Conservation (phyloP, 495 filamentous ascomycete species). For the Aspergillus sparsus region DNA sequence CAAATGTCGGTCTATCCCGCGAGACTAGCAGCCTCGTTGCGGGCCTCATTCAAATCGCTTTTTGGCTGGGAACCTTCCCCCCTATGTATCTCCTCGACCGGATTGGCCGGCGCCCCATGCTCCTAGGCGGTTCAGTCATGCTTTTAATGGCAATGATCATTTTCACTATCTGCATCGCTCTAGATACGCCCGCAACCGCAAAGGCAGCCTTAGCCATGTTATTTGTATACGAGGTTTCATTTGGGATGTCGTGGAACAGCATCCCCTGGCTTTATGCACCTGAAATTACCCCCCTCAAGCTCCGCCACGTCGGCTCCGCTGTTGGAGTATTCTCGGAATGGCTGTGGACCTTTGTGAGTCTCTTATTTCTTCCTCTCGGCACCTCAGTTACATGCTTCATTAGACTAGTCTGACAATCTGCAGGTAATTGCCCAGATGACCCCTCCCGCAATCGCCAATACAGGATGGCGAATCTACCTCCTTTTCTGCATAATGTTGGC, state of each 20-base stretch:
- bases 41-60: slow-evolving; percentile 48
- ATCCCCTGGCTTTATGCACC: slow-evolving; percentile 22
- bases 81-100: slow-evolving; percentile 38
- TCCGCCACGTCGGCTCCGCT: slow-evolving; percentile 21
- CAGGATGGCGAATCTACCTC: slow-evolving; percentile 14
- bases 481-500: slow-evolving; percentile 12
- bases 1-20: slow-evolving; percentile 24
- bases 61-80: slow-evolving; percentile 28
- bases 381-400: not conserved
- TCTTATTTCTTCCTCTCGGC: not conserved
- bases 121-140: slow-evolving; percentile 32
- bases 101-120: slow-evolving; percentile 45
- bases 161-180: slow-evolving; percentile 10
- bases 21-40: slow-evolving; percentile 39
- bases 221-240: slow-evolving; percentile 14
- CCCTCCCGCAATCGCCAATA: slow-evolving; percentile 15
- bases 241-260: slow-evolving; percentile 17
- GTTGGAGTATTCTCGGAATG: slow-evolving; percentile 15
- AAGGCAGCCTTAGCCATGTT: slow-evolving; percentile 8
- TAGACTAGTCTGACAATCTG: not conserved
- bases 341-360: slow-evolving; percentile 17
- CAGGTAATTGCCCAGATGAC: slow-evolving; percentile 14
- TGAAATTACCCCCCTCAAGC: slow-evolving; percentile 21
- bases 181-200: slow-evolving; percentile 2
- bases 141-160: slow-evolving; percentile 13